These are phyloP conservation scores for Euphorbia tirucalli DNA, from an alignment of 345 rosid genomes.

Conservation along the genomic window DNA sequence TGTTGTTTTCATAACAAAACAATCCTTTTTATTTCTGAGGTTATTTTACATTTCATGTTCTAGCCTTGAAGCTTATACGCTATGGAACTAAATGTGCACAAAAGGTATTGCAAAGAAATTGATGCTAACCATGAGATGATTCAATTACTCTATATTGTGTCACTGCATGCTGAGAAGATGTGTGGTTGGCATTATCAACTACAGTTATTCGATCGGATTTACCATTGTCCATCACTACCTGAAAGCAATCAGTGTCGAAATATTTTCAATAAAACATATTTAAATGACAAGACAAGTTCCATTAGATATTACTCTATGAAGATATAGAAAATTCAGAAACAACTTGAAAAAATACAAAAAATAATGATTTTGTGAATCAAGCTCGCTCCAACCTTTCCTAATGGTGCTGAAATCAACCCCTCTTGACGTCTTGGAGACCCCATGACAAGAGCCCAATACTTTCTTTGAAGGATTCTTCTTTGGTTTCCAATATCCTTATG, in stretches of 20 bases:
- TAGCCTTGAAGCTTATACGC: neutral
- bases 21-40: too few species aligned
- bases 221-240: conserved; percentile 58
- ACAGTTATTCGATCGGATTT: conserved; percentile 87
- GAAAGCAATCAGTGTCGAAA: neutral
- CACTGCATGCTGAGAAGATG: conserved; percentile 71
- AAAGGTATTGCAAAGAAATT: neutral
- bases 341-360: too few species aligned
- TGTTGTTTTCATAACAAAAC: too few species aligned
- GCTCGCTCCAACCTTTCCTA: conserved; percentile 61
- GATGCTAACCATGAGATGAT: conserved; percentile 60
- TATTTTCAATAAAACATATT: too few species aligned
- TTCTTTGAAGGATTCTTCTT: conserved; percentile 55
- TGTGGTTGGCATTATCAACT: conserved; percentile 37
- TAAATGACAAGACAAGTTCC: too few species aligned
- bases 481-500: conserved; percentile 46
- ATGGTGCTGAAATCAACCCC: conserved; percentile 72
- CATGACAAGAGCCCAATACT: conserved; percentile 84
- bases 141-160: conserved; percentile 76
- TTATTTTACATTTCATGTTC: too few species aligned
- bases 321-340: too few species aligned
- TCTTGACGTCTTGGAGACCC: conserved; percentile 61
- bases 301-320: too few species aligned
- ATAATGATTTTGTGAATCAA: neutral
- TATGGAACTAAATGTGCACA: neutral